These are phyloP conservation scores for Silene latifolia DNA, from an alignment of 148 eudicot species.

Conservation along the genomic window DNA sequence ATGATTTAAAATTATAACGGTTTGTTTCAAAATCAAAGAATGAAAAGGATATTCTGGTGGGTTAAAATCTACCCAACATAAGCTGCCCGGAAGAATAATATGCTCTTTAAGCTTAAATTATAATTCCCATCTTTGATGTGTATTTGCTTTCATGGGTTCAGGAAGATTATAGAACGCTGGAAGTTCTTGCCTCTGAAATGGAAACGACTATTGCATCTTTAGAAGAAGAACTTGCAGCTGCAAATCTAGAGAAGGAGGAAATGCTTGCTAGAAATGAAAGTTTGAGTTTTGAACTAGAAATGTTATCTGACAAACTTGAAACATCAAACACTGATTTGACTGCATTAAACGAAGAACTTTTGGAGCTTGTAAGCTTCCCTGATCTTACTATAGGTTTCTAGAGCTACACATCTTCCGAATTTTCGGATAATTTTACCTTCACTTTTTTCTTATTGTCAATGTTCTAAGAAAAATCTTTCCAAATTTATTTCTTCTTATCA, in stretches of 20 bases:
- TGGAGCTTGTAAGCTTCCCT: slow-evolving; percentile 52
- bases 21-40: background rate
- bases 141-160: slow-evolving; percentile 25
- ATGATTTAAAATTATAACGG: background rate
- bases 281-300: slow-evolving; percentile 60
- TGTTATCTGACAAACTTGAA: slow-evolving; percentile 50
- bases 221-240: slow-evolving; percentile 64
- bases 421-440: slow-evolving; percentile 10
- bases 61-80: background rate
- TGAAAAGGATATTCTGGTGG: background rate
- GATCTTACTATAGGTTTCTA: background rate
- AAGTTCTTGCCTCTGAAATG: slow-evolving; percentile 96
- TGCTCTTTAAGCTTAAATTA: background rate
- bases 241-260: slow-evolving; percentile 58
- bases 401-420: background rate
- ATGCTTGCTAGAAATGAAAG: slow-evolving; percentile 48
- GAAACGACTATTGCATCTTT: slow-evolving; percentile 87
- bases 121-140: slow-evolving; percentile 1
- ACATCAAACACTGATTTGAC: slow-evolving; percentile 46
- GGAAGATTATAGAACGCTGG: slow-evolving; percentile 83
- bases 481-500: slow-evolving; percentile 27
- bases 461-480: background rate
- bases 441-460: background rate
- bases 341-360: slow-evolving; percentile 54
- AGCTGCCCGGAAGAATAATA: background rate